These are phyloP conservation scores for Emergomyces orientalis DNA, from an alignment of 2,329 filamentous ascomycete genomes.

Conservation along the genomic window DNA sequence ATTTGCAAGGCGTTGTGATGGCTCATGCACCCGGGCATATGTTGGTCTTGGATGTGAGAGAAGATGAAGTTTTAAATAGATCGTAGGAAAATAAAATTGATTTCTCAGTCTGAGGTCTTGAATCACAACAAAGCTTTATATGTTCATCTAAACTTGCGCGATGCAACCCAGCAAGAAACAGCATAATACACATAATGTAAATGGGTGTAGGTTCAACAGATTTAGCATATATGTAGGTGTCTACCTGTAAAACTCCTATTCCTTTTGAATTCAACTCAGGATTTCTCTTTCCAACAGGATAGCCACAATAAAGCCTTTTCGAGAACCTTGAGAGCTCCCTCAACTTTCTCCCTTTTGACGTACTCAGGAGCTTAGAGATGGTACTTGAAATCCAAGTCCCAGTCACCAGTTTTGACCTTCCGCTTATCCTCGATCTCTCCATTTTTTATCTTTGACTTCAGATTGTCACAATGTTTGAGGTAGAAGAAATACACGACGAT, in stretches of 20 bases:
- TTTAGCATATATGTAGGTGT: background rate
- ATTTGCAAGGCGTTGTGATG: slow-evolving; percentile 48
- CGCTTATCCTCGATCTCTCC: slow-evolving; percentile 39
- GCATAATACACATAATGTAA: background rate
- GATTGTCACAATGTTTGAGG: slow-evolving; percentile 33
- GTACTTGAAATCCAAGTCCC: slow-evolving; percentile 42
- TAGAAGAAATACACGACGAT: slow-evolving; percentile 38
- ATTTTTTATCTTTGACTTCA: slow-evolving; percentile 32
- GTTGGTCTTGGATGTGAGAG: slow-evolving; percentile 45
- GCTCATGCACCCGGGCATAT: slow-evolving; percentile 55
- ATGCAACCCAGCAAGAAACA: background rate
- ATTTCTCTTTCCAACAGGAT: background rate
- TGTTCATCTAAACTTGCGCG: background rate
- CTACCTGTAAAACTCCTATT: background rate
- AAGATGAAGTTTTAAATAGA: background rate
- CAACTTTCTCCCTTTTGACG: background rate
- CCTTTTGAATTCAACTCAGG: background rate
- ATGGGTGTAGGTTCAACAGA: background rate
- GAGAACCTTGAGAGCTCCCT: background rate
- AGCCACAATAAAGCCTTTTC: background rate
- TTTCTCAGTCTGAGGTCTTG: too few species aligned
- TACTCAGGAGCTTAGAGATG: slow-evolving; percentile 21
- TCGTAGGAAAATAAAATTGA: background rate
- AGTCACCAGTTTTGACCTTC: slow-evolving; percentile 40
- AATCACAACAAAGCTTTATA: background rate